Evolutionary conservation across 768 basidiomycete genomes (phyloP), one percentile per base, ranked within the genome.

Genomic region (Sarcomyxa edulis): DNA sequence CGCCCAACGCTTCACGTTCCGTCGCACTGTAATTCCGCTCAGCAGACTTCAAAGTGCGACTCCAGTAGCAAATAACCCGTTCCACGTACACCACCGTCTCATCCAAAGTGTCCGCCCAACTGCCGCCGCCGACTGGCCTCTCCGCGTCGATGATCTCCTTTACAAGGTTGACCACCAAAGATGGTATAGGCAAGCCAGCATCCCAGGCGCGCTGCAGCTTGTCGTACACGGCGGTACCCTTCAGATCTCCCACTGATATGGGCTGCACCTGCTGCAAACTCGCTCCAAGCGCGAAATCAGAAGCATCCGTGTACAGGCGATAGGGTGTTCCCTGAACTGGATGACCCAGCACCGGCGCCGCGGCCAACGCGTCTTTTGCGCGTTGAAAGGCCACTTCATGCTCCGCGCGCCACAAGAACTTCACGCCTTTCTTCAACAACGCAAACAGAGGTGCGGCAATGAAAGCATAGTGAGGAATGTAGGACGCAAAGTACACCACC

Each of bases 401-500:
- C 16, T 35, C 33, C 7, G 33, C 11, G 11, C 12, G 12, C 56
- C 56, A 60, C 10, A 35, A 15, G 52, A 50, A 58, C 4, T 41
- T 39, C 0, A 20, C 46, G 0, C 42, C 57, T 36, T 64, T 63
- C 18, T 52, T 51, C 3, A 64, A 37, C 3, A 67, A 50, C 8
- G 44, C 32, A 32, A 67, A 67, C 3, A 65, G 44, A 0, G 64
- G 67, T 0, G 47, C 28, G 1, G 54, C 61, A 3, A 64, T 58
- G 39, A n/a, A n/a, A n/a, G n/a, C n/a, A n/a, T n/a, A n/a, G n/a
- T n/a, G n/a, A n/a, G n/a, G n/a, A n/a, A n/a, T 49, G 44, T 59
- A 68, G 0, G 47, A 23, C 0, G 62, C 47, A 42, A 66, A 66
- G 34, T 66, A 67, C 0, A 65, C 60, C 24, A 60, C 56, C 60